Conservation (phyloP, 371 early-diverging fungal genomes). For the Mortierella sp. region DNA sequence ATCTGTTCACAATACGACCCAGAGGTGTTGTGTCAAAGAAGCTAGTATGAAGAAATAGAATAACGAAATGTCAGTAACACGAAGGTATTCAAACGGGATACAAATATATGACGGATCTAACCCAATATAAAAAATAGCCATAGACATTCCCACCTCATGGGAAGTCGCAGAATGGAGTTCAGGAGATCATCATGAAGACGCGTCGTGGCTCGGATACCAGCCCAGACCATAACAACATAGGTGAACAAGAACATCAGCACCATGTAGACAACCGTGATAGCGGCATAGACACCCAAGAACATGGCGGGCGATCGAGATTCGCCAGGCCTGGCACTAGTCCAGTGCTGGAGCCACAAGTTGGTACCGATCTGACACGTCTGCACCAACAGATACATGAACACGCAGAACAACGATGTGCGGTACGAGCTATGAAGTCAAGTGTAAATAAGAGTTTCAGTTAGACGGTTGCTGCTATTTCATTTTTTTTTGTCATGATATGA, state of each 20-base stretch:
- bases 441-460: too few relatives aligned
- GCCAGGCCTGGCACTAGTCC: conserved; percentile 54
- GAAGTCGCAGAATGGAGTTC: conserved; percentile 60
- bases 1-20: conserved; percentile 87
- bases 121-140: neutral
- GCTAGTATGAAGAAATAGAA: conserved; percentile 77
- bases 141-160: conserved; percentile 59
- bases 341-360: conserved; percentile 72
- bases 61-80: conserved; percentile 44
- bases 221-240: conserved; percentile 20
- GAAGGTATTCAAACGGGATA: neutral
- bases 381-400: neutral
- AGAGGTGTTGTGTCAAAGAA: conserved; percentile 62
- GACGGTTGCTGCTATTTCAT: too few relatives aligned
- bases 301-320: neutral
- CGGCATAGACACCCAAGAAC: conserved; percentile 27
- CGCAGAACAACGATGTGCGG: conserved; percentile 44
- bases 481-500: conserved; percentile 30
- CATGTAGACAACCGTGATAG: conserved; percentile 11
- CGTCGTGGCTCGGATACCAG: conserved; percentile 26
- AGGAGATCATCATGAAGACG: conserved; percentile 55
- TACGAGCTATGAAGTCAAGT: conserved; percentile 1
- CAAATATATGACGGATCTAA: too few relatives aligned
- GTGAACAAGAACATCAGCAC: conserved; percentile 28
- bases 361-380: conserved; percentile 19